Conservation (phyloP, 2,329 filamentous ascomycete genomes). For the Pseudocercospora cruenta region DNA sequence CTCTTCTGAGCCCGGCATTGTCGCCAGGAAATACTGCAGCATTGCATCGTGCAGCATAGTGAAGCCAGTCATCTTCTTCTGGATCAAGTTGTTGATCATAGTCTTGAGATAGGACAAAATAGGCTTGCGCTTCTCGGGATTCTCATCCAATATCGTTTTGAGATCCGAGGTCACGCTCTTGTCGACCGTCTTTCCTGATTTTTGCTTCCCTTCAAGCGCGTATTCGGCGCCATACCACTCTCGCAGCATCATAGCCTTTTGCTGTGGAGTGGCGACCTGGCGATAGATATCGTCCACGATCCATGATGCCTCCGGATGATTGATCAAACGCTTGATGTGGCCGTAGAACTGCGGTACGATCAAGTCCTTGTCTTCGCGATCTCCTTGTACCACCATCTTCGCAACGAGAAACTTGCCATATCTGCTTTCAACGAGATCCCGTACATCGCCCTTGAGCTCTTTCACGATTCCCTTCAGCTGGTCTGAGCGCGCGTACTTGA, state of each 20-base stretch:
- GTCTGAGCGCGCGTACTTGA: constrained; percentile 88
- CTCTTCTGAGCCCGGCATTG: constrained; percentile 76
- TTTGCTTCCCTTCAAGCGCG: constrained; percentile 72
- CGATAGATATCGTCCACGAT: constrained; percentile 97
- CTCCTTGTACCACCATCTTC: constrained; percentile 91
- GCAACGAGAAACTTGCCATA: constrained; percentile 98
- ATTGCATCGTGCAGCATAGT: constrained; percentile 98
- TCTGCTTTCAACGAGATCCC: constrained; percentile 84
- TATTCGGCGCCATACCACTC: constrained; percentile 99
- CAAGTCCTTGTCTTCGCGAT: constrained; percentile 81
- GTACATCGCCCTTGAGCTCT: constrained; percentile 84
- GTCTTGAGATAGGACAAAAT: constrained; percentile 85
- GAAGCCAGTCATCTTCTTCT: constrained; percentile 96
- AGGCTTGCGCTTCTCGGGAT: constrained; percentile 81
- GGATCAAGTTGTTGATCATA: constrained; percentile 87
- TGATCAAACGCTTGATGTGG: constrained; percentile 87
- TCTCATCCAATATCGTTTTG: constrained; percentile 70
- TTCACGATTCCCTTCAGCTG: constrained; percentile 84
- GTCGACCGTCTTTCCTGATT: constrained; percentile 42
- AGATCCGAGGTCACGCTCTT: constrained; percentile 63
- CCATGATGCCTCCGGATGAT: constrained; percentile 95
- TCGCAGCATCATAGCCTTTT: constrained; percentile 81
- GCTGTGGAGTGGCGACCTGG: constrained; percentile 79
- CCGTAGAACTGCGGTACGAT: constrained; percentile 96
- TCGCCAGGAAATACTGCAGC: constrained; percentile 90